Evolutionary conservation across 495 filamentous ascomycete genomes (phyloP), one percentile per base, ranked within the genome.

Genomic region (Aspergillus hancockii): DNA sequence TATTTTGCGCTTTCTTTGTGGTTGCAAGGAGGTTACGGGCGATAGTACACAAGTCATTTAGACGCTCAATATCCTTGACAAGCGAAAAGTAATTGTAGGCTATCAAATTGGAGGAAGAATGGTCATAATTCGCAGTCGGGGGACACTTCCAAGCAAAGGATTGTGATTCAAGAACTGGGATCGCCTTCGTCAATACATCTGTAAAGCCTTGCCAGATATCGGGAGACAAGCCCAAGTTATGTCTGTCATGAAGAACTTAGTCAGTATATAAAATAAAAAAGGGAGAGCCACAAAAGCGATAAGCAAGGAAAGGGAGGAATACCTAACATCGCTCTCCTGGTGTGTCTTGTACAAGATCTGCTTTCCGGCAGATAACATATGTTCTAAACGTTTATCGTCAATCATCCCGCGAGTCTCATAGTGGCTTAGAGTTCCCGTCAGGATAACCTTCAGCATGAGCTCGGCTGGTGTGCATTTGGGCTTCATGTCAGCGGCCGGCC

Each of bases 11-110:
- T 30, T 88, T 83, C 66, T 91, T 89, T 18, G 90, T 91, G 4
- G 86, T 88, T 7, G 91, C 90, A 3, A 96, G 80, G 45, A 93
- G 80, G 70, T 97, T 97, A 52, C 92, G 81, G 13, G 88, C 88
- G 65, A 96, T 91, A 30, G 89, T 85, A 68, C 93, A 87, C 16
- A 96, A 70, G 73, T 91, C 91, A 75, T 93, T 93, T 21, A 97
- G 74, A 50, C 90, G 82, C 67, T 92, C 88, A 40, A 97, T 80
- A 65, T 96, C 91, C 60, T 90, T 88, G 64, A 90, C 85, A 50
- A 96, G 76, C 8, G 81, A 81, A 19, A 81, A 79, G 61, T 91
- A 88, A 66, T 94, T 90, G 64, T 84, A 84, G 30, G 89, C 86
- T 61, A 96, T 95, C n/a, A 94, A 73, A 31, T 86, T 82, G 7